Evolutionary conservation across 495 filamentous ascomycete genomes (phyloP), one percentile per base, ranked within the genome.

Genomic region (Trichocladium antarcticum): DNA sequence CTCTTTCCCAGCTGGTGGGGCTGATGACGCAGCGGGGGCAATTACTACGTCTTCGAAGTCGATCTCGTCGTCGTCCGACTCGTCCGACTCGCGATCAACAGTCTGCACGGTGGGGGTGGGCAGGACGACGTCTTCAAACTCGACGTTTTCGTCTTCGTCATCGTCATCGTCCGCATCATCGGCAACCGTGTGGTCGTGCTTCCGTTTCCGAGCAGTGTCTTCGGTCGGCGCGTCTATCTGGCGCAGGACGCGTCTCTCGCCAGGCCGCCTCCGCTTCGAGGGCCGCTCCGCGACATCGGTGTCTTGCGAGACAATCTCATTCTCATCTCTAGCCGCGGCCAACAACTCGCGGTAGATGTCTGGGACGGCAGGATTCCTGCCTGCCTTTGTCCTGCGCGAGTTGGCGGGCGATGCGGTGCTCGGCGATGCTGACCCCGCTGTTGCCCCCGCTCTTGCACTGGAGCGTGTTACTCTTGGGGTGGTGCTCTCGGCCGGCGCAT

Each of bases 191-290:
- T 6, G 10, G 4, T 15, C 21, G 29, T 12, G 28, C 28, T 32
- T 37, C 17, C 22, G 41, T 57, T 47, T 20, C 28, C 24, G 15
- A 29, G 31, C 41, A 35, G 38, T 46, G 28, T 39, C 20, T 21
- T 37, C 19, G 16, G 32, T 49, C 0, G 28, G 20, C 24, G 19
- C 3, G 16, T 40, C 17, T 11, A 14, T n/a, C 12, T 11, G 19
- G 53, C n/a, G 54, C 49, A 36, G 45, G 32, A n/a, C 29, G n/a
- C n/a, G 47, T 8, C 49, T 49, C 60, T 74, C 68, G 15, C 65
- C 62, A 9, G 65, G 66, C 19, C 68, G 60, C 50, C 68, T 68
- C 24, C 68, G 64, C 28, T 74, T 68, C 16, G 61, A 31, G 0
- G 70, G 64, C 41, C 60, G 62, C 45, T 69, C 66, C 1, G 10